phyloP scores from a whole-genome alignment of 2,329 filamentous ascomycete genomes.

The Colletotrichum sp. region DNA sequence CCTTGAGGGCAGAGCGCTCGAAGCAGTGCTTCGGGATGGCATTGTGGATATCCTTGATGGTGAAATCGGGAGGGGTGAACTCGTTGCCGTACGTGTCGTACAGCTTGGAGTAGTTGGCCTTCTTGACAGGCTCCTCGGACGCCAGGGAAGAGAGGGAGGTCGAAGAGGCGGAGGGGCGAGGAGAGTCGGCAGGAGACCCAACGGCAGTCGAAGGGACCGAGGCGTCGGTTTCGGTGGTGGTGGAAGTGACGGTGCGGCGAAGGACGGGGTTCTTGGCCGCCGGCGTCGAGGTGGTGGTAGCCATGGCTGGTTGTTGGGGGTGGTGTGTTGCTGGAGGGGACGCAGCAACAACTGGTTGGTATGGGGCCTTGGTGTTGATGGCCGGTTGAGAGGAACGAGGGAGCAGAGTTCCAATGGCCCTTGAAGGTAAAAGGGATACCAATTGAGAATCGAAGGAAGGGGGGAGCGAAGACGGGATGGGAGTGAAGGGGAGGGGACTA shows the following conservation, averaged over 20 bases:
- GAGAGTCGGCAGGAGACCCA: conserved; percentile 65
- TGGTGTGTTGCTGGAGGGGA: neutral
- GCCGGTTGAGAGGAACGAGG: conserved; percentile 5
- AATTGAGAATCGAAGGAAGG: neutral
- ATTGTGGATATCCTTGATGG: conserved; percentile 96
- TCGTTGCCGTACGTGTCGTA: conserved; percentile 94
- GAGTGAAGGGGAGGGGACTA: conserved; percentile 6
- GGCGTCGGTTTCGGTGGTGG: conserved; percentile 45
- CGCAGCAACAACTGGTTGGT: neutral
- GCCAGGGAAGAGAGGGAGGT: conserved; percentile 92
- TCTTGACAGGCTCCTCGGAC: conserved; percentile 62
- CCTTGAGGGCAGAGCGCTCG: conserved; percentile 78
- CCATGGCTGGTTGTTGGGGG: conserved; percentile 42
- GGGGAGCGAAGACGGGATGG: neutral
- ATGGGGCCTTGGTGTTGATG: neutral
- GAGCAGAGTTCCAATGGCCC: conserved; percentile 16
- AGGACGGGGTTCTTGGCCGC: conserved; percentile 49
- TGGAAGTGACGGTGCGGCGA: conserved; percentile 51
- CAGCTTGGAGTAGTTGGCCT: conserved; percentile 65
- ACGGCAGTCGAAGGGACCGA: conserved; percentile 60
- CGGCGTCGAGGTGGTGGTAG: conserved; percentile 47
- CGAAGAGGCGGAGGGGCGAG: conserved; percentile 73
- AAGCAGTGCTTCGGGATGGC: conserved; percentile 98
- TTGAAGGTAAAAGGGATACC: conserved; percentile 4
- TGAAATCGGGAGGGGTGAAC: conserved; percentile 93